phyloP scores from a whole-genome alignment of 139 green algal species.

The Axilococcus clingmanii region DNA sequence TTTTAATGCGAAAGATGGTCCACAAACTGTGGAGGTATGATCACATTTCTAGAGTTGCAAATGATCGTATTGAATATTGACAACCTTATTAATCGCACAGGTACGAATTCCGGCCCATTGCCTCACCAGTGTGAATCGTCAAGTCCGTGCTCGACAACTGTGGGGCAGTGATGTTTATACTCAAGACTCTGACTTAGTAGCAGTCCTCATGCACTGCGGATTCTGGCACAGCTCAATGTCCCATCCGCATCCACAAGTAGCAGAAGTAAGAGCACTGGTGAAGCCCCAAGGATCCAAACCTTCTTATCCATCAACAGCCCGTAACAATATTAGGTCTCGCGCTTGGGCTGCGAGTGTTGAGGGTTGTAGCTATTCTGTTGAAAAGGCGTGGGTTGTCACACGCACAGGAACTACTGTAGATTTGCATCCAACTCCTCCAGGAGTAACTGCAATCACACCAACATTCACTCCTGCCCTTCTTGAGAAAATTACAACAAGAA shows the following conservation, averaged over 20 bases:
- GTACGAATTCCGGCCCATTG: slow-evolving; percentile 49
- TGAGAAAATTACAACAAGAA: slow-evolving; percentile 68
- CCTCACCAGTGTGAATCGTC: slow-evolving; percentile 54
- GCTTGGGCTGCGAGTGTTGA: slow-evolving; percentile 53
- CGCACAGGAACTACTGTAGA: slow-evolving; percentile 40
- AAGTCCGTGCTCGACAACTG: slow-evolving; percentile 82
- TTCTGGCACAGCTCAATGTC: slow-evolving; percentile 48
- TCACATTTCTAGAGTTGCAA: no score
- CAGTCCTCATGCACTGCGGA: slow-evolving; percentile 89
- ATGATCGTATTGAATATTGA: no score
- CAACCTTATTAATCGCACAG: slow-evolving; percentile 15
- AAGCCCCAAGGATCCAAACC: slow-evolving; percentile 39
- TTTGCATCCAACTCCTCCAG: slow-evolving; percentile 35
- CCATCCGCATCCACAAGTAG: slow-evolving; percentile 22
- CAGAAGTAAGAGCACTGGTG: slow-evolving; percentile 55
- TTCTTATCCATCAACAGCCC: slow-evolving; percentile 45
- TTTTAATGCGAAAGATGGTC: slow-evolving; percentile 11
- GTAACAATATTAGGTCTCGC: slow-evolving; percentile 73
- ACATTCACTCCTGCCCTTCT: slow-evolving; percentile 60
- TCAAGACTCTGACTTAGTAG: slow-evolving; percentile 85
- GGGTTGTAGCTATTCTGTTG: slow-evolving; percentile 67
- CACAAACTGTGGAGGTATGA: slow-evolving; percentile 8
- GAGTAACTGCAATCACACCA: slow-evolving; percentile 38
- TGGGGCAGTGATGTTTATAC: slow-evolving; percentile 93
- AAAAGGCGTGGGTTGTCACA: slow-evolving; percentile 63